phyloP scores from a whole-genome alignment of 306 rosid species.

The Fagus crenata region DNA sequence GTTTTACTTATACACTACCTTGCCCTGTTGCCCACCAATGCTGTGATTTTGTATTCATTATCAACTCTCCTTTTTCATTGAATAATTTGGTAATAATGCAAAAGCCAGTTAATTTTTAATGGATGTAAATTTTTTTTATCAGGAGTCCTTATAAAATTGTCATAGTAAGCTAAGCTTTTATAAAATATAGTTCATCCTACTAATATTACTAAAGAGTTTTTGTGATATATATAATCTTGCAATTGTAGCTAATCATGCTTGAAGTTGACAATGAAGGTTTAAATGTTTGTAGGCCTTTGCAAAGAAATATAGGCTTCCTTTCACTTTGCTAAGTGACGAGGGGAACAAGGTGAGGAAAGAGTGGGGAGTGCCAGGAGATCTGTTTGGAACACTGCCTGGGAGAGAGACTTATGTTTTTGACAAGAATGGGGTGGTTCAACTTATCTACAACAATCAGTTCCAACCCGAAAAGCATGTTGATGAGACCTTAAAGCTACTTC shows the following conservation, averaged over 20 bases:
- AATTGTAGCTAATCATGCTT: neutral
- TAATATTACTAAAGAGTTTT: neutral
- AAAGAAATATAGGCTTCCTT: slow-evolving; percentile 85
- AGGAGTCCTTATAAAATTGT: neutral
- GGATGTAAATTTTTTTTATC: neutral
- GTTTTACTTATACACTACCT: neutral
- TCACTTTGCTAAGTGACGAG: slow-evolving; percentile 79
- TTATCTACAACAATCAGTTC: slow-evolving; percentile 93
- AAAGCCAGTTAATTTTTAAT: neutral
- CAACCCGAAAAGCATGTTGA: slow-evolving; percentile 96
- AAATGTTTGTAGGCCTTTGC: slow-evolving; percentile 71
- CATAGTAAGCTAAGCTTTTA: neutral
- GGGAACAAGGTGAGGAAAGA: slow-evolving; percentile 92
- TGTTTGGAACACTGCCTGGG: slow-evolving; percentile 95
- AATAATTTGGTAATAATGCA: neutral
- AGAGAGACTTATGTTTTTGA: slow-evolving; percentile 95
- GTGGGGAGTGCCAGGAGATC: slow-evolving; percentile 91
- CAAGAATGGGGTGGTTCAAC: slow-evolving; percentile 91
- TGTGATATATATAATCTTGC: neutral
- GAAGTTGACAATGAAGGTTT: slow-evolving; percentile 17
- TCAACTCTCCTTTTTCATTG: neutral
- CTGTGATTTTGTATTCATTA: neutral
- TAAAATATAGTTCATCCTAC: neutral
- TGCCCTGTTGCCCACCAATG: neutral
- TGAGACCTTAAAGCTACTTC: slow-evolving; percentile 90